Base-by-base conservation (phyloP, 768 basidiomycete genomes). In the Termitomyces sp. region DNA sequence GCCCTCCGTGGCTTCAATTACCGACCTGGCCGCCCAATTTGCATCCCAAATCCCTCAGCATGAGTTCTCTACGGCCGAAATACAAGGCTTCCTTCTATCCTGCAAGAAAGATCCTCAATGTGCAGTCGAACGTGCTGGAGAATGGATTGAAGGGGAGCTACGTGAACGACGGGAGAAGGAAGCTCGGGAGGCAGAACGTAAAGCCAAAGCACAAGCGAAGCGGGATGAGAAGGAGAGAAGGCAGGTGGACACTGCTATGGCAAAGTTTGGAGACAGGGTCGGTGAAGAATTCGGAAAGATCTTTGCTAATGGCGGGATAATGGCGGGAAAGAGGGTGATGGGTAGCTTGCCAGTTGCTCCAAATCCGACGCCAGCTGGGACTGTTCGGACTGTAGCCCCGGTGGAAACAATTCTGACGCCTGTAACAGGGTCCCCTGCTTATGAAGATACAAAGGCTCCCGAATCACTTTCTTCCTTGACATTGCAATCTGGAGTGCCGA, bases 31-130 rank as follows among this genome's bases (percentile, higher is more conserved):
- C 0, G 56, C 65, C 3, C 45, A 66, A 27, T 87, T 86, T 64
- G 71, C 78, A 0, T 59, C 66, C 0, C 57, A 58, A 3, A 68
- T 87, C 24, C 83, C 85, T 0, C 68, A 74, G 12, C 62, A 77
- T 46, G 75, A 77, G 56, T 82, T 85, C 63, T 82, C 82, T 32
- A 81, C 82, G 0, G 84, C 86, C 0, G 82, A 86, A 55, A 72
- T 88, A 2, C 85, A 87, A 63, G 83, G 84, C 0, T 87, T 79
- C 67, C 72, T 87, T 13, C 71, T 87, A 7, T 63, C 67, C 10
- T 73, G 74, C 59, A 80, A 81, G 61, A 73, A 69, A 46, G 61
- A 75, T 45, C 78, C 80, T 0, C 64, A 59, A 43, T 62, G 66
- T 4, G 79, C 80, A 0, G 74, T 69, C 0, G 59, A 48, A 18